A percentile compares a stretch with the other conserved stretches of the same genome.
phyloP scores from a whole-genome alignment of 2,329 filamentous ascomycete species.

The Parascedosporium putredinis region DNA sequence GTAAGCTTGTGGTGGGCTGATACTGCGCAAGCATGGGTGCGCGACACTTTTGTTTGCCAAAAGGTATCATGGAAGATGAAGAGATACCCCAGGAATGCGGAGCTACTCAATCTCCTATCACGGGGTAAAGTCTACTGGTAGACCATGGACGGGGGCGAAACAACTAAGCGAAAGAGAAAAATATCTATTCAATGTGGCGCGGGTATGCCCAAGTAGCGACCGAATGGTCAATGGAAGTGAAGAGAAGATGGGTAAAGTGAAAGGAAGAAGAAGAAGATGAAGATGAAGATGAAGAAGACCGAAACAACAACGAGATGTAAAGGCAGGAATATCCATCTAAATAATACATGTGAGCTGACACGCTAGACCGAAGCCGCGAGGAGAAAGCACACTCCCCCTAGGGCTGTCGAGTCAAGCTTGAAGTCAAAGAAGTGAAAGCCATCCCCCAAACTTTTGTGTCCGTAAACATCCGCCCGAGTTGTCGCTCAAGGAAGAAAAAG shows the following conservation, averaged over 20 bases:
- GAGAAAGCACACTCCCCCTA: background rate
- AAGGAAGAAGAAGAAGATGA: conserved; percentile 1
- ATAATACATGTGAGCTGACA: background rate
- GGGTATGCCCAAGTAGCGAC: background rate
- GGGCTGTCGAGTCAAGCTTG: background rate
- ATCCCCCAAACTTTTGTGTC: too few relatives aligned
- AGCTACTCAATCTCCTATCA: too few relatives aligned
- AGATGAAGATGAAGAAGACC: background rate
- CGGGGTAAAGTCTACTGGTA: too few relatives aligned
- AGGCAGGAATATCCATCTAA: too few relatives aligned
- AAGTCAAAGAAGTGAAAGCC: too few relatives aligned
- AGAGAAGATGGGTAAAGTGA: background rate
- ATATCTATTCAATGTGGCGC: background rate
- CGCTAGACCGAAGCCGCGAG: background rate
- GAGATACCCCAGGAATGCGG: too few relatives aligned
- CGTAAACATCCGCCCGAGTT: too few relatives aligned
- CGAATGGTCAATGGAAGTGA: background rate
- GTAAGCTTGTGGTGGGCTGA: too few relatives aligned
- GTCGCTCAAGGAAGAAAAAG: too few relatives aligned
- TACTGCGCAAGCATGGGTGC: too few relatives aligned
- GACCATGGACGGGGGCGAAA: background rate
- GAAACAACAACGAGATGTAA: background rate
- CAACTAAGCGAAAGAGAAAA: background rate
- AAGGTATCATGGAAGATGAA: too few relatives aligned
- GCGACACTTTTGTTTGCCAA: too few relatives aligned